Percentiles rank a stretch among this genome's conserved stretches.
phyloP scores from a whole-genome alignment of 192 early-diverging fungal genomes.

The Rhizophagus clarus region DNA sequence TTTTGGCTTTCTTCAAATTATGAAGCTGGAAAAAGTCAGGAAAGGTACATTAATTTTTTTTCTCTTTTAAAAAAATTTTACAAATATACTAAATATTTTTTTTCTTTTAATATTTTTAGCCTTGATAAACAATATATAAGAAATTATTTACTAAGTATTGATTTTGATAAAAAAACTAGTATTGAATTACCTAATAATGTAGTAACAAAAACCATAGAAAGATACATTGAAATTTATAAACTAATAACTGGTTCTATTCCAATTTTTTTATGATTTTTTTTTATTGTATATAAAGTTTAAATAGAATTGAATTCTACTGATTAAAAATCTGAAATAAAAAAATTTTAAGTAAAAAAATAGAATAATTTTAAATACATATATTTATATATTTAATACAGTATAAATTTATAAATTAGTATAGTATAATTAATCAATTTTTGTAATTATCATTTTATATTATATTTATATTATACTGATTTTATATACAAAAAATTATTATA shows the following conservation, averaged over 20 bases:
- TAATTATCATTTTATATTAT: too few relatives aligned
- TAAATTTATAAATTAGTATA: too few relatives aligned
- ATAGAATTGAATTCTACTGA: too few relatives aligned
- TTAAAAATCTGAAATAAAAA: too few relatives aligned
- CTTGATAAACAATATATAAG: slow-evolving; percentile 99
- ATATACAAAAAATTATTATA: too few relatives aligned
- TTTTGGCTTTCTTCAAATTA: slow-evolving; percentile 94
- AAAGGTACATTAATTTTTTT: slow-evolving; percentile 39
- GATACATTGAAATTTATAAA: slow-evolving; percentile 90
- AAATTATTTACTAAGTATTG: slow-evolving; percentile 85
- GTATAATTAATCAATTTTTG: too few relatives aligned
- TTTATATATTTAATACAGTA: too few relatives aligned
- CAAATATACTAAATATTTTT: not conserved
- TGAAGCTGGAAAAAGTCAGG: slow-evolving; percentile 74
- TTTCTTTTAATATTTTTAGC: slow-evolving; percentile 37
- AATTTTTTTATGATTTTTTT: slow-evolving; percentile 22
- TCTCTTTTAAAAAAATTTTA: too few relatives aligned
- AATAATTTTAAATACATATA: too few relatives aligned
- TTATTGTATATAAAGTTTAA: too few relatives aligned
- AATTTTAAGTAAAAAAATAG: too few relatives aligned
- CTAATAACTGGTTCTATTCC: slow-evolving; percentile 66
- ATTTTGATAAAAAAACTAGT: slow-evolving; percentile 86
- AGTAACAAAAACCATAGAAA: slow-evolving; percentile 80
- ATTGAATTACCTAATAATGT: slow-evolving; percentile 86
- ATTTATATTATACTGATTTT: too few relatives aligned